Percentiles rank a stretch among this genome's conserved stretches.
Conservation (phyloP, 2,329 filamentous ascomycete species). For the Colletotrichum tamarilloi region DNA sequence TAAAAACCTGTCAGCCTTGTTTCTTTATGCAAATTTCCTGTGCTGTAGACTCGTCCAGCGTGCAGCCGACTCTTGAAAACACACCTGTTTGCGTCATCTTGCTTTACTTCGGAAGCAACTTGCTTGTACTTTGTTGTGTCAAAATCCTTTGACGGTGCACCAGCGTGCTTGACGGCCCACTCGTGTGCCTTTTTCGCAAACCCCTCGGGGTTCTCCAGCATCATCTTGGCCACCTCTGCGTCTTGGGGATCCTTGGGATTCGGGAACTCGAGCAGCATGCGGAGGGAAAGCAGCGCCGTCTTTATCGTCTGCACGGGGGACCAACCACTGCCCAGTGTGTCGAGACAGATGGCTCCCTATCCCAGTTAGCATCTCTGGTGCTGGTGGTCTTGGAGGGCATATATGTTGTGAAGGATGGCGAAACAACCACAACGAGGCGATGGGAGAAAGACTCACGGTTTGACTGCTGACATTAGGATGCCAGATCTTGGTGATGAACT, state of each 20-base stretch:
- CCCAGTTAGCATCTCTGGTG: neutral
- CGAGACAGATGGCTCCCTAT: conserved; percentile 95
- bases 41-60: neutral
- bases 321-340: conserved; percentile 91
- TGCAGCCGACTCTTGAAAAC: neutral
- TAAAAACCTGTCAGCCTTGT: conserved; percentile 46
- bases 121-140: conserved; percentile 54
- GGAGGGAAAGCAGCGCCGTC: conserved; percentile 90
- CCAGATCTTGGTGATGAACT: conserved; percentile 94
- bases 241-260: conserved; percentile 98
- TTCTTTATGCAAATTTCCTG: neutral
- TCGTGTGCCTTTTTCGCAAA: conserved; percentile 88
- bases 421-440: neutral
- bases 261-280: conserved; percentile 91
- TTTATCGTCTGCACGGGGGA: conserved; percentile 97
- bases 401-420: neutral
- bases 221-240: conserved; percentile 92
- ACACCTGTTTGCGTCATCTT: conserved; percentile 63
- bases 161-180: conserved; percentile 88
- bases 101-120: conserved; percentile 63
- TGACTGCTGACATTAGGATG: conserved; percentile 97
- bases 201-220: conserved; percentile 80
- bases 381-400: no score
- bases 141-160: conserved; percentile 68
- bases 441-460: conserved; percentile 70